A percentile compares a stretch with the other conserved stretches of the same genome.
These are phyloP conservation scores for Asterionellopsis glacialis DNA, from an alignment of 108 stramenopile genomes.

Conservation along the genomic window DNA sequence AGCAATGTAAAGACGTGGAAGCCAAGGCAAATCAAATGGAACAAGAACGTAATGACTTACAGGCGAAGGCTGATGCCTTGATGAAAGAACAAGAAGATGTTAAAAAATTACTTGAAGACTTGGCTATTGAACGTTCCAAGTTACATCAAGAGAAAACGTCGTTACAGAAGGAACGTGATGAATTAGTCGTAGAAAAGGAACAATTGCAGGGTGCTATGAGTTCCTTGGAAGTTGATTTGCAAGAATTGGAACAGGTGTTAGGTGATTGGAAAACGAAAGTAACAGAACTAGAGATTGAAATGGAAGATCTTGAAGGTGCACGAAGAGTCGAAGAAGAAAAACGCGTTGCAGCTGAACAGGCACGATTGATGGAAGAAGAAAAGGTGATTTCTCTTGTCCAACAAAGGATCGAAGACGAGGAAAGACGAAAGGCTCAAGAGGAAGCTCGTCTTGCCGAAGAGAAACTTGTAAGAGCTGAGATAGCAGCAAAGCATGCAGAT, in stretches of 20 bases:
- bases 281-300: not conserved
- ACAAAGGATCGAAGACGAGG: conserved; percentile 2
- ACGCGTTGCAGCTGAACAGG: conserved; percentile 2
- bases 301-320: conserved; percentile 1
- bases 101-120: conserved; percentile 57
- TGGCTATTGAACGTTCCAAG: conserved; percentile 46
- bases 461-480: not conserved
- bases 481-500: not conserved
- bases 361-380: not conserved
- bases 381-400: not conserved
- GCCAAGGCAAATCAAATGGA: conserved; percentile 23
- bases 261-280: conserved; percentile 11
- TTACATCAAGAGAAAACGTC: conserved; percentile 47
- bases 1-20: conserved; percentile 55
- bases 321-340: not conserved
- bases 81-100: conserved; percentile 50
- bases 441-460: not conserved
- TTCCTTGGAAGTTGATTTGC: conserved; percentile 15
- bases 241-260: not conserved
- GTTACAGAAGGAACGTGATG: conserved; percentile 30
- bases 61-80: conserved; percentile 29
- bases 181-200: conserved; percentile 34
- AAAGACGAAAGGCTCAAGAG: not conserved
- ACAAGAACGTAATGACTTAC: conserved; percentile 26
- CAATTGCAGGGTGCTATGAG: conserved; percentile 20